These are phyloP conservation scores for Castanopsis chinensis DNA, from an alignment of 306 rosid species.

Conservation along the genomic window DNA sequence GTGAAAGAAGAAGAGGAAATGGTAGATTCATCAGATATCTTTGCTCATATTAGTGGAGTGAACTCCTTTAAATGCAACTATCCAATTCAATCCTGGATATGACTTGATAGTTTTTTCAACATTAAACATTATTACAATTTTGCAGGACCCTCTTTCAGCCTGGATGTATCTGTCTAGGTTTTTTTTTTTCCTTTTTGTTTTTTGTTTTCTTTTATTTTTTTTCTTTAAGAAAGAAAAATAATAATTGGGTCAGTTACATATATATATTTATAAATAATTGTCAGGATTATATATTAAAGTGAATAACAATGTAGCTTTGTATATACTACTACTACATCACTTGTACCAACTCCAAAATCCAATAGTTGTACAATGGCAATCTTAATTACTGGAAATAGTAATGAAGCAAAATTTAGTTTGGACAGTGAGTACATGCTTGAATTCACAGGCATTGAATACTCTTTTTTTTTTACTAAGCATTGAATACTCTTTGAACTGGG, in stretches of 20 bases:
- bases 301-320: constrained; percentile 41
- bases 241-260: constrained; percentile 46
- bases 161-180: constrained; percentile 34
- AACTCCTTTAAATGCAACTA: constrained; percentile 95
- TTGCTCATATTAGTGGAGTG: constrained; percentile 98
- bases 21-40: constrained; percentile 95
- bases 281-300: constrained; percentile 38
- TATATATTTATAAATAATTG: constrained; percentile 39
- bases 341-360: constrained; percentile 25
- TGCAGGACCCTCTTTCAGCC: constrained; percentile 56
- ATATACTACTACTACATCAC: constrained; percentile 20
- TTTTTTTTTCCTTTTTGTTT: too few species aligned
- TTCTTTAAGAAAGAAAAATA: constrained; percentile 22
- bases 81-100: constrained; percentile 89
- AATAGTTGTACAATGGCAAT: constrained; percentile 22
- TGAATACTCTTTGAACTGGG: too few species aligned
- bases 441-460: not conserved
- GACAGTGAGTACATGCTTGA: not conserved
- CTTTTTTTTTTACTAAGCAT: too few species aligned
- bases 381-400: constrained; percentile 7
- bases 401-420: constrained; percentile 22
- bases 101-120: constrained; percentile 22
- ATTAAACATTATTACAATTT: constrained; percentile 47
- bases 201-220: too few species aligned
- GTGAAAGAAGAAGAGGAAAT: constrained; percentile 92